These are phyloP conservation scores for Naganishia liquefaciens DNA, from an alignment of 1,284 basidiomycete genomes.

Conservation along the genomic window DNA sequence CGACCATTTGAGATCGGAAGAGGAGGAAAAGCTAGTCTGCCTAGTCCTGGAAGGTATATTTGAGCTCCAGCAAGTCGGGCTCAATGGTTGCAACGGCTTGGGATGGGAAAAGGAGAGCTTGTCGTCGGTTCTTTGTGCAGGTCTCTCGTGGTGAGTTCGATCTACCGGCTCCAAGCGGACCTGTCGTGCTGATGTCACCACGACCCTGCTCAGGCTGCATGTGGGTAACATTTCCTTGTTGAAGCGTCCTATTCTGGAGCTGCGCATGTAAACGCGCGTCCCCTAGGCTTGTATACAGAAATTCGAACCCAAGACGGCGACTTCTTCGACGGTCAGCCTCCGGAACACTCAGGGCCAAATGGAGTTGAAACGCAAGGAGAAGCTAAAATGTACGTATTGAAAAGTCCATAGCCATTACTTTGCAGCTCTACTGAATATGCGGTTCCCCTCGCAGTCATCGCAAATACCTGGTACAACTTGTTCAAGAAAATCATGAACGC, in stretches of 20 bases:
- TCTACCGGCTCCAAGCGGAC: too few relatives aligned
- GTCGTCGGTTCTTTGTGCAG: neutral
- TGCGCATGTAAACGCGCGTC: neutral
- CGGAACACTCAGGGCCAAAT: neutral
- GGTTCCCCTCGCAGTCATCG: neutral
- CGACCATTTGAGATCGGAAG: constrained; percentile 5
- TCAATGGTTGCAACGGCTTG: neutral
- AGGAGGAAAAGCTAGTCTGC: constrained; percentile 6
- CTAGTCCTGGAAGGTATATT: neutral
- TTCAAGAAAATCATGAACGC: constrained; percentile 1
- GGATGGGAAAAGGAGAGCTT: constrained; percentile 1
- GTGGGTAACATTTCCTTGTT: neutral
- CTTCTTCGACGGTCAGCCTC: too few relatives aligned
- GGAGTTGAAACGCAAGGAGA: neutral
- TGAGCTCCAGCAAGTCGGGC: neutral
- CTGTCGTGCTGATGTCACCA: neutral
- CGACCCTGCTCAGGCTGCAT: neutral
- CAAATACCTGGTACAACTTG: constrained; percentile 7
- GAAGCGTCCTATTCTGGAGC: too few relatives aligned
- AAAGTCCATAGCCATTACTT: too few relatives aligned
- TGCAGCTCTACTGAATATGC: too few relatives aligned
- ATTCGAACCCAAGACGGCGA: neutral
- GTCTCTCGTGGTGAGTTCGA: constrained; percentile 10
- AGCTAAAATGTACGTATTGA: constrained; percentile 1
- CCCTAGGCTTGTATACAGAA: constrained; percentile 1